Evolutionary conservation across 2,329 filamentous ascomycete genomes (phyloP).

Genomic region (Exserohilum rostratum): DNA sequence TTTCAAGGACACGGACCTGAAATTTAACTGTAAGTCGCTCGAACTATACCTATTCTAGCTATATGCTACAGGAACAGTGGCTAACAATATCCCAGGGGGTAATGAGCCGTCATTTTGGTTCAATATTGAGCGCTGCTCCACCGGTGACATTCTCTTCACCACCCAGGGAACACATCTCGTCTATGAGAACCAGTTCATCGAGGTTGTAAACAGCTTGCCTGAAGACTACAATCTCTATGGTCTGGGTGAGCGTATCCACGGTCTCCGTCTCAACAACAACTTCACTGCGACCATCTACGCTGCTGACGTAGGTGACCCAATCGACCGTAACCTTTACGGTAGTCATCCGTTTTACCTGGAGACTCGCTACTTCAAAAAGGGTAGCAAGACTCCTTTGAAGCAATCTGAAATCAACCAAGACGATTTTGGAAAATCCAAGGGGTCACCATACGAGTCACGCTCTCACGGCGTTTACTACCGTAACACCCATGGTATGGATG

Average conservation of each 20-base stretch:
- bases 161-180: constrained; percentile 69
- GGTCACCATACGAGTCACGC: constrained; percentile 65
- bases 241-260: constrained; percentile 74
- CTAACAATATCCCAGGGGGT: constrained; percentile 50
- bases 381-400: constrained; percentile 60
- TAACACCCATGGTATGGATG: constrained; percentile 77
- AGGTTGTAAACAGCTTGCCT: constrained; percentile 70
- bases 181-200: constrained; percentile 79
- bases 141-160: constrained; percentile 70
- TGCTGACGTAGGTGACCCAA: constrained; percentile 70
- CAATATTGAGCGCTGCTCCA: constrained; percentile 62
- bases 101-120: constrained; percentile 65
- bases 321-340: constrained; percentile 74
- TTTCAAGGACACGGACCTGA: constrained; percentile 53
- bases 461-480: constrained; percentile 80
- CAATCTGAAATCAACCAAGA: constrained; percentile 54
- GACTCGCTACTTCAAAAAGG: constrained; percentile 72
- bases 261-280: constrained; percentile 74
- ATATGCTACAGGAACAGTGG: neutral
- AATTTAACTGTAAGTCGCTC: constrained; percentile 49
- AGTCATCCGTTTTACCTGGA: constrained; percentile 80
- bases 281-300: constrained; percentile 72
- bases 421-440: constrained; percentile 22
- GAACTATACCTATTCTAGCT: neutral
- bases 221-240: constrained; percentile 78